Base-by-base conservation (phyloP, 371 early-diverging fungal genomes). In the Mucor racemosus region DNA sequence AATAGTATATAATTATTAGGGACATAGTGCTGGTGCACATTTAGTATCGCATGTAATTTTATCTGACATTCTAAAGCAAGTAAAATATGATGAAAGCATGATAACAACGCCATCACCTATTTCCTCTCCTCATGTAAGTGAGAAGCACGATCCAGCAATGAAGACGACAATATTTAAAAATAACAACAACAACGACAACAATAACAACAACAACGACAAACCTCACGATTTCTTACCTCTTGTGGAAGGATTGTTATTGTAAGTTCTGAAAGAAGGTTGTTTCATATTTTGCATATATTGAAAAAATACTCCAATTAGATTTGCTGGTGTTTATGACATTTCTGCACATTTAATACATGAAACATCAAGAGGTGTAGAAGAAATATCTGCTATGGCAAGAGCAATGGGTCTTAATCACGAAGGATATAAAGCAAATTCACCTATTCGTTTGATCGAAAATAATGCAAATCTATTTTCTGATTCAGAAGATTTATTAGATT, bases 361-460 rank as follows among this genome's bases (percentile, higher is more conserved):
- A 74, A 74, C 81, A 2, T 67, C 67, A 38, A 73, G 92, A 13
- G 91, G 92, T 1, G 82, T 92, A 1, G 94, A 93, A 61, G 82
- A 91, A 44, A 69, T 93, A 13, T 91, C 91, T 15, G 87, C 86
- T 34, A 91, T 93, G 92, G 73, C 81, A 5, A 76, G 93, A 19
- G 87, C 81, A 7, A 90, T 92, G 90, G 90, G 90, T 21, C 67
- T 58, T 2, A 65, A 65, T 0, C 17, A 60, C 4, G 74, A 80
- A 35, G 69, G 71, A 5, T 81, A 75, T 33, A 50, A 39, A 3
- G 33, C 46, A 13, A 78, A 84, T 36, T 84, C 84, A 33, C 84
- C 84, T 4, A 53, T 76, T n/a, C 60, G 74, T 55, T 55, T 78
- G 5, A 72, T 84, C n/a, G 69, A 71, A 44, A 17, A 41, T 1